Evolutionary conservation across 2,329 filamentous ascomycete genomes (phyloP), one percentile per base, ranked within the genome.

Genomic region (Aureobasidium sp.): DNA sequence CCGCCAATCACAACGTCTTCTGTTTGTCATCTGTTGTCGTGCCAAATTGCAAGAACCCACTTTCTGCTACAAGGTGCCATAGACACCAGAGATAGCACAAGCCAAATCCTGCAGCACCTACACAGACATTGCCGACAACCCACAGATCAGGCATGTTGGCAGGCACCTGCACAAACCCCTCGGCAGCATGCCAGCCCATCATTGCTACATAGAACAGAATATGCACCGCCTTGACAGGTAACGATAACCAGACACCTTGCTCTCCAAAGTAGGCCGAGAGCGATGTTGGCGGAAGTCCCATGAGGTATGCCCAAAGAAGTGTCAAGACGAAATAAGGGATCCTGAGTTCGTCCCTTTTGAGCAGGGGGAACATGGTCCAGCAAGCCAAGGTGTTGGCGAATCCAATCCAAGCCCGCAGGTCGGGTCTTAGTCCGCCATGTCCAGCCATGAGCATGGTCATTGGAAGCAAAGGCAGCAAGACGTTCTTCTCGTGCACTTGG

Each of bases 401-500:
- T n/a, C 92, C 92, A 4, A 97, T 87, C 94, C 94, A 99, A 1
- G 90, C 86, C 51, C 94, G 84, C 19, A 83, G 84, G 57, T 87
- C 85, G 62, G 88, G 88, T 62, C 84, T 84, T 53, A 99, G 76
- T 0, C 93, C 93, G 51, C 89, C 83, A 64, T 86, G 84, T 17
- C 88, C 86, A 17, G 89, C 88, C 40, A 99, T 79, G 5, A 97
- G 79, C 7, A 96, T 75, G 0, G 92, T 97, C 89, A 95, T 96
- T 0, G 94, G 94, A 71, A 97, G 83, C 49, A 99, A 78, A 0
- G 94, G 95, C 2, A 99, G 82, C 5, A 99, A 79, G 0, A 96
- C 90, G 65, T 92, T 96, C 81, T 99, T 99, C 76, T 99, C 94
- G 69, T 99, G 94, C 0, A 99, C 95, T 71, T 99, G 94, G 72